phyloP scores from a whole-genome alignment of 1,284 basidiomycete genomes.

The Flammula alnicola region DNA sequence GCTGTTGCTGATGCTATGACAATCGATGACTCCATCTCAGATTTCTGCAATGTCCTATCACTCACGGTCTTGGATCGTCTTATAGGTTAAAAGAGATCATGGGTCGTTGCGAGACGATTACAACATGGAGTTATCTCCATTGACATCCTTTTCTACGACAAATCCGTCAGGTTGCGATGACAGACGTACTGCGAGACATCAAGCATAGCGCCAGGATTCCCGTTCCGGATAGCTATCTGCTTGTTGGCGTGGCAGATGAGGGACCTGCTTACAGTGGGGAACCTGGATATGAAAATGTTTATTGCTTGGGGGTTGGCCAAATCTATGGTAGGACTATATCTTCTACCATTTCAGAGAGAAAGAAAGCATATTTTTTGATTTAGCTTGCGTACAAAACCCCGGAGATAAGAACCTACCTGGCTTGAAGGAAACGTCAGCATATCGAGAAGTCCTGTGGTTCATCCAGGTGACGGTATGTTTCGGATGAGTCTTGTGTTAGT shows the following conservation, averaged over 20 bases:
- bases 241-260: slow-evolving; percentile 83
- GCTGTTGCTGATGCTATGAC: slow-evolving; percentile 57
- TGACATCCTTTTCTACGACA: slow-evolving; percentile 62
- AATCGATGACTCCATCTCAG: slow-evolving; percentile 55
- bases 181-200: slow-evolving; percentile 67
- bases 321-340: slow-evolving; percentile 58
- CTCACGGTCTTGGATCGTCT: slow-evolving; percentile 54
- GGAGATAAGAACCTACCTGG: slow-evolving; percentile 51
- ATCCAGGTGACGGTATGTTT: slow-evolving; percentile 72
- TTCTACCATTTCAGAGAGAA: background rate
- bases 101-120: slow-evolving; percentile 45
- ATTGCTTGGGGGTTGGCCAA: slow-evolving; percentile 50
- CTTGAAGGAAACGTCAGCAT: slow-evolving; percentile 63
- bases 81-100: slow-evolving; percentile 58
- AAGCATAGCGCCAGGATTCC: slow-evolving; percentile 75
- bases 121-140: slow-evolving; percentile 42
- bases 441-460: slow-evolving; percentile 68
- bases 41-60: slow-evolving; percentile 52
- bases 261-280: slow-evolving; percentile 57
- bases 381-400: slow-evolving; percentile 60
- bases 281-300: slow-evolving; percentile 54
- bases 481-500: background rate
- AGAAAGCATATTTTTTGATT: background rate
- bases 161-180: slow-evolving; percentile 59
- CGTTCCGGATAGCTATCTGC: slow-evolving; percentile 65